Conservation (phyloP, 192 early-diverging fungal genomes). For the Gonapodya prolifera region DNA sequence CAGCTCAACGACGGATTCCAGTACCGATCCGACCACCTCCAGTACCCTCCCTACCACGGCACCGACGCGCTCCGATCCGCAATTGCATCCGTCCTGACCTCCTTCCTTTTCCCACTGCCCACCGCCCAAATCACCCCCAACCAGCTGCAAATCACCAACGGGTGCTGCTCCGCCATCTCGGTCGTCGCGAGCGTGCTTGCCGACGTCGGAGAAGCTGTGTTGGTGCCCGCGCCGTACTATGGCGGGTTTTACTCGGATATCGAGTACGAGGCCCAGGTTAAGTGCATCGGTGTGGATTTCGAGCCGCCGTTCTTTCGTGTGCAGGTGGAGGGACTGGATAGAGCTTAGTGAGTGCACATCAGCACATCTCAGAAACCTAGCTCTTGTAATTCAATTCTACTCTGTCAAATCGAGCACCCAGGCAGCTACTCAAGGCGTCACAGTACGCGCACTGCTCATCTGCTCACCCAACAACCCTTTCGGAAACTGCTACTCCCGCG, state of each 20-base stretch:
- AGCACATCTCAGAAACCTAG: not conserved
- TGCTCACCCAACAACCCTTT: constrained; percentile 65
- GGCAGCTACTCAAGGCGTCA: constrained; percentile 19
- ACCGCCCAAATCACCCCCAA: constrained; percentile 18
- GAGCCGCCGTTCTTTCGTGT: constrained; percentile 23
- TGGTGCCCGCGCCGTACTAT: constrained; percentile 67
- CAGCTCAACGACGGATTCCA: not conserved
- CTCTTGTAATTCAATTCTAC: no score
- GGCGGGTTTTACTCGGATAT: constrained; percentile 38
- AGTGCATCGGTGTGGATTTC: constrained; percentile 33
- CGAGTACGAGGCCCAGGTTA: constrained; percentile 24
- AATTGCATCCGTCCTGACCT: constrained; percentile 53
- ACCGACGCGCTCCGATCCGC: constrained; percentile 32
- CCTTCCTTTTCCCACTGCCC: constrained; percentile 7
- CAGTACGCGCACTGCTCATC: constrained; percentile 45
- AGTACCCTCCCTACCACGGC: constrained; percentile 38
- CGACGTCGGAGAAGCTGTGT: constrained; percentile 57
- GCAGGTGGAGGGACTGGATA: constrained; percentile 28
- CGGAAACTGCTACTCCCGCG: constrained; percentile 27
- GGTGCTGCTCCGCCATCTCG: constrained; percentile 51
- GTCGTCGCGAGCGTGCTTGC: constrained; percentile 47
- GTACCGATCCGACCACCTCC: constrained; percentile 7
- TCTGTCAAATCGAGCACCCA: not conserved
- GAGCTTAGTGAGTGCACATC: constrained; percentile 14
- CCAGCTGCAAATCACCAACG: constrained; percentile 50